Base-by-base conservation (phyloP, 768 basidiomycete genomes). In the Auricularia sp. region DNA sequence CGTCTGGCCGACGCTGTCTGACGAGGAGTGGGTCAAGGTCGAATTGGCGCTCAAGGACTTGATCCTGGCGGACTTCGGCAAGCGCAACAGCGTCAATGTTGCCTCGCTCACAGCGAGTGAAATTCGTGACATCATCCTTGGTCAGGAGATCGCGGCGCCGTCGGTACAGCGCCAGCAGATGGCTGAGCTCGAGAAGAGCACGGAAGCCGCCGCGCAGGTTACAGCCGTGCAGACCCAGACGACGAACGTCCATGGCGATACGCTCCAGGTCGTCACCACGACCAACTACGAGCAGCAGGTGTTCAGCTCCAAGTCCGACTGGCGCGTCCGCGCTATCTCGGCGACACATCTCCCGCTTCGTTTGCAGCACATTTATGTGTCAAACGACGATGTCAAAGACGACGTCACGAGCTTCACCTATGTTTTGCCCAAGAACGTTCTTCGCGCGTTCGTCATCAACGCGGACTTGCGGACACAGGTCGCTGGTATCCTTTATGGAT, bases 281-380 rank as follows among this genome's bases (percentile, higher is more conserved):
- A 97, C 97, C 67, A 93, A 91, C 72, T 99, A 99, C 74, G 97
- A 97, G 75, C 94, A 98, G 71, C 91, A 93, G 72, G 89, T 93
- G n/a, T 99, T 99, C 80, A 95, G 92, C 76, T 92, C 90, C 79
- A 98, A 99, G 80, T 98, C 97, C 3, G 97, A 99, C 75, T 99
- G 97, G 97, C 93, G 97, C 70, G 91, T 98, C 36, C 90, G 97
- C 67, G 97, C 97, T 39, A 98, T 99, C 71, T 95, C 93, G 16
- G 90, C 97, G 0, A 98, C 95, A 23, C 95, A 99, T 75, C 83
- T 99, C 58, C 87, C 96, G 3, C 86, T 99, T 66, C 93, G 97
- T 71, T 81, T 98, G 66, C 95, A 98, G 73, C 95, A 99, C 73
- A 97, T 98, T 76, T 98, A 97, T 74, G 97, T 99, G 36, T 96